Conservation (phyloP, 2,329 filamentous ascomycete genomes). For the Truncatella angustata region DNA sequence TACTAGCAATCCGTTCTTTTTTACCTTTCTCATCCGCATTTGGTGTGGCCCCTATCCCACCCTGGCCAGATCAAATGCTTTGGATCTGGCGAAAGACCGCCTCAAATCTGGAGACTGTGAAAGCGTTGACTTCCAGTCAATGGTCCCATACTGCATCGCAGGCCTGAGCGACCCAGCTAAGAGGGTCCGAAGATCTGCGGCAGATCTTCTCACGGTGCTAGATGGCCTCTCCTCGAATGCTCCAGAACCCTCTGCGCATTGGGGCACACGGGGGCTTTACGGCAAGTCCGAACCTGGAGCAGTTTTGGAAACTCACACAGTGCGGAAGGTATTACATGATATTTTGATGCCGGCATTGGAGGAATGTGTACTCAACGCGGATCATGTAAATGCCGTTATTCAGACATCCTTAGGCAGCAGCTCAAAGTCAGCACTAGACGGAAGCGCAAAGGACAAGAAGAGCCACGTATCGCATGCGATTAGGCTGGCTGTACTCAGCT, state of each 20-base stretch:
- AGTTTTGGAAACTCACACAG: conserved; percentile 58
- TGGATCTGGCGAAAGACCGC: conserved; percentile 61
- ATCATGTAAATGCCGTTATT: conserved; percentile 66
- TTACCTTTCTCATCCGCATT: conserved; percentile 73
- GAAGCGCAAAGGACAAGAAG: conserved; percentile 46
- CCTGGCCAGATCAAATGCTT: conserved; percentile 65
- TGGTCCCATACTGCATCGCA: conserved; percentile 78
- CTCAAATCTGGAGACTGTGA: conserved; percentile 50
- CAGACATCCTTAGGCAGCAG: conserved; percentile 60
- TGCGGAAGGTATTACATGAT: conserved; percentile 59
- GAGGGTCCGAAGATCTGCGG: conserved; percentile 73
- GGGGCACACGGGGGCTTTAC: conserved; percentile 67
- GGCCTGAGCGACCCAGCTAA: conserved; percentile 75
- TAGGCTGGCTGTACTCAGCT: conserved; percentile 65
- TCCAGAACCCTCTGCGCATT: conserved; percentile 44
- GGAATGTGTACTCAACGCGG: conserved; percentile 79
- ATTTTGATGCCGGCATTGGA: conserved; percentile 75
- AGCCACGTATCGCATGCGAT: conserved; percentile 57
- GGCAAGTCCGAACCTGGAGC: conserved; percentile 51
- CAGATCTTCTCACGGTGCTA: conserved; percentile 61
- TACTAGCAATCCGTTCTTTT: conserved; percentile 61
- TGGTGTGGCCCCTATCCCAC: conserved; percentile 72
- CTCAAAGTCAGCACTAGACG: conserved; percentile 21
- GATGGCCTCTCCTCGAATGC: conserved; percentile 43
- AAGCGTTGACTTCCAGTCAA: conserved; percentile 67